Evolutionary conservation across 2,329 filamentous ascomycete genomes (phyloP), one percentile per base, ranked within the genome.

Genomic region (Aspergillus awamori): DNA sequence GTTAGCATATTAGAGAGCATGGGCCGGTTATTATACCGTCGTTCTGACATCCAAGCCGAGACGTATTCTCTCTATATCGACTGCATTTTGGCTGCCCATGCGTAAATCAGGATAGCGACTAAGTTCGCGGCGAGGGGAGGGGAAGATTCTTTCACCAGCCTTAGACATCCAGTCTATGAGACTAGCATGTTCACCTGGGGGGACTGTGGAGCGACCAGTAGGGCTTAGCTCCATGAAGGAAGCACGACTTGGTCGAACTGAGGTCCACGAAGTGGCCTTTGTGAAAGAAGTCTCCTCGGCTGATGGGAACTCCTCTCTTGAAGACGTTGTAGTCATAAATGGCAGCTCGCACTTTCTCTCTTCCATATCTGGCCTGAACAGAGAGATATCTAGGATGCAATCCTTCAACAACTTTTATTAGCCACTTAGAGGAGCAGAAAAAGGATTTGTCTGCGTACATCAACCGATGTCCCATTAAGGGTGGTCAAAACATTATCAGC

Each of bases 21-120:
- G 30, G 26, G 11, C 13, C n/a, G 11, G 47, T 11, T 2, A 26
- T 26, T 84, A 76, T 79, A 91, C 89, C 0, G 89, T 93, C 8
- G 90, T 92, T 55, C 90, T 86, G 61, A 92, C 89, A 72, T 93
- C 90, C 49, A 85, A 84, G 8, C 90, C 90, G 15, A 86, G 67
- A 24, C 76, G 74, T 60, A 82, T 81, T n/a, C 77, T 73, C 52
- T 77, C 74, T 24, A 77, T 70, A 62, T 81, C 78, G 38, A 82
- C 79, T 41, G 76, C 70, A 61, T 81, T 81, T 63, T 81, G 79
- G 56, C 77, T 77, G 45, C 64, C 73, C 36, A 69, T 59, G 17
- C 74, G 71, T 49, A 68, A 54, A 52, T 76, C 73, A 33, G 67
- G 58, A 52, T 69, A 71, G 10, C 68, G 71, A 48, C 59, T 57